Base-by-base conservation (phyloP, 1,139 yeast species). In the Tardiomyces digboiensis region DNA sequence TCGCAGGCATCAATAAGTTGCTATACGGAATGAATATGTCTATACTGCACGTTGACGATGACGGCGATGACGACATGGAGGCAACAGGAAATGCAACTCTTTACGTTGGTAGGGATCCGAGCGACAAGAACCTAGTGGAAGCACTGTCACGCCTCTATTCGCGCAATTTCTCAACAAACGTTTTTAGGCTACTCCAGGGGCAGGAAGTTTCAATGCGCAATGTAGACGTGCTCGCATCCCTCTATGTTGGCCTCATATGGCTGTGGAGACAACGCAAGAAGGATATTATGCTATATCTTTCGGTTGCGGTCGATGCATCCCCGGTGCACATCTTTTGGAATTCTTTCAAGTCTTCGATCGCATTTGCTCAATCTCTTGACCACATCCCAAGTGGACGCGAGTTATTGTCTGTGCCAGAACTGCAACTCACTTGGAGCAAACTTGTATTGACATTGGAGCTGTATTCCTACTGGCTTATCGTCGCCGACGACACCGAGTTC, bases 401-500 rank as follows among this genome's bases (percentile, higher is more conserved):
- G 13, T 22, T 39, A 13, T 18, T 33, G 8, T 26, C 20, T 10
- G 13, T 41, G 19, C 18, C 36, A 2, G 45, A 37, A 19, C 39
- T 44, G 40, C 5, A 16, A 8, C 33, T n/a, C 37, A 45, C 43
- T 23, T 56, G 60, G 60, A 46, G 55, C 10, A 52, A 55, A 29
- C 49, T 65, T 19, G 47, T 59, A 38, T 52, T 73, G 2, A 64
- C 74, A 29, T 65, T 78, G 43, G 81, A 79, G 47, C 54, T 80
- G 1, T 67, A 77, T 43, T 74, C 80, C 3, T 76, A 77, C 51
- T 69, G 77, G 62, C 59, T 81, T 20, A 74, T 80, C 29, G 77
- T 87, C 2, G 76, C 89, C 0, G 84, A 80, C 48, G 95, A 87
- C 57, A 63, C 68, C 19, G 94, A 83, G 55, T 65, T 82, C 43